Evolutionary conservation across 1,139 yeast genomes (phyloP), one percentile per base, ranked within the genome.

Genomic region (Maudiozyma humilis): DNA sequence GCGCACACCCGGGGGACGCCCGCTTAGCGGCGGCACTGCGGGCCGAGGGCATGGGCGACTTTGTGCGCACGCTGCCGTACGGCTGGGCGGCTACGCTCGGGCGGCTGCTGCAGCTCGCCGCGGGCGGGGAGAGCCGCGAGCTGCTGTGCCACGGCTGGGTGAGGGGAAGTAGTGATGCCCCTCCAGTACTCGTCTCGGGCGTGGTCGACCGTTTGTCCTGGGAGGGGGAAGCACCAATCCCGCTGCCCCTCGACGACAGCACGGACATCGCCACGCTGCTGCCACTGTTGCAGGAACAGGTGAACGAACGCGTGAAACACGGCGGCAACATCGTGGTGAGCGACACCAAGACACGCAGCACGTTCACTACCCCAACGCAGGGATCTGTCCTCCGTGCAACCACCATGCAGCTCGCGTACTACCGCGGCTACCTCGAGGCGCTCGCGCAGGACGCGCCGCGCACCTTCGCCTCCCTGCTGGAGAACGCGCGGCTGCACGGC

Each of bases 101-200:
- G n/a, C n/a, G n/a, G n/a, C n/a, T n/a, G n/a, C n/a, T n/a, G n/a
- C n/a, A n/a, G n/a, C n/a, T n/a, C n/a, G n/a, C n/a, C n/a, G n/a
- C n/a, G n/a, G n/a, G n/a, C n/a, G n/a, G n/a, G n/a, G 73, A 73
- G 46, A 78, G 83, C 1, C 65, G 88, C 49, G 89, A 82, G 55
- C 57, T 82, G 4, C 59, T 77, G 42, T 71, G 78, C 4, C 82
- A 79, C 57, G 75, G 76, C 2, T 75, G 71, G 50, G 51, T 78
- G 16, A 16, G 14, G 17, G 18, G 36, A 15, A 14, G 19, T 7
- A 13, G 31, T 43, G 6, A 43, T 45, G n/a, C 49, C 38, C n/a
- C 43, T 38, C 12, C 7, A 16, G 17, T 13, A 8, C 10, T 13
- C 19, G 68, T 80, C 4, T 78, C 84, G 55, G 89, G 88, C 1